Base-by-base conservation (phyloP, 805 yeast genomes). In the Yarrowia sp. region DNA sequence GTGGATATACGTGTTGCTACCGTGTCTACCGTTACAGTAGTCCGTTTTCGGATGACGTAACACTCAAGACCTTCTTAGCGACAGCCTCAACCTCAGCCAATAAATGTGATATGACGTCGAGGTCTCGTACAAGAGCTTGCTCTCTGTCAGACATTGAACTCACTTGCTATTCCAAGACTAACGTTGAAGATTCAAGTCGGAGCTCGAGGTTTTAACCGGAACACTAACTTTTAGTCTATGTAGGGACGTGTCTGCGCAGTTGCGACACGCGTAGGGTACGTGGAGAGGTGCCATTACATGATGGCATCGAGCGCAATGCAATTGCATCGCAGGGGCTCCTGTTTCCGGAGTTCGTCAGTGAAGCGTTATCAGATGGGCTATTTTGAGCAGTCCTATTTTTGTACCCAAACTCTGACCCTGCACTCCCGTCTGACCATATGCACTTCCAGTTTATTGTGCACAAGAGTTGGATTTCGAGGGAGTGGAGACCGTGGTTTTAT, bases 91-190 rank as follows among this genome's bases (percentile, higher is more conserved):
- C 40, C 40, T 38, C 40, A 9, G 40, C 12, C 40, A 38, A 45
- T 45, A 46, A 46, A 46, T 46, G 50, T 46, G 50, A 5, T 10
- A 46, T 46, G 50, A 46, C 50, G 50, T 46, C 50, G 50, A 46
- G 40, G 8, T 10, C 10, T 38, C 40, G 40, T 11, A 38, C 32
- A 38, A 38, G 40, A 38, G 15, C 48, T 45, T 45, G 26, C 48
- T 19, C 48, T 10, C 43, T 15, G 26, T 9, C 26, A 16, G 22
- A 43, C 26, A 43, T 16, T 43, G 48, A 43, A 16, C 26, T 43
- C 48, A 43, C 48, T 43, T 43, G 22, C 9, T 7, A 16, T 15
- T n/a, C 46, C 19, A 10, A 26, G 32, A 26, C 32, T 26, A 26
- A n/a, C 19, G 19, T 9, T 15, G 32, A 43, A 43, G 45, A 43